phyloP scores from a whole-genome alignment of 73 alveolate species.

The Effrenium voratum region DNA sequence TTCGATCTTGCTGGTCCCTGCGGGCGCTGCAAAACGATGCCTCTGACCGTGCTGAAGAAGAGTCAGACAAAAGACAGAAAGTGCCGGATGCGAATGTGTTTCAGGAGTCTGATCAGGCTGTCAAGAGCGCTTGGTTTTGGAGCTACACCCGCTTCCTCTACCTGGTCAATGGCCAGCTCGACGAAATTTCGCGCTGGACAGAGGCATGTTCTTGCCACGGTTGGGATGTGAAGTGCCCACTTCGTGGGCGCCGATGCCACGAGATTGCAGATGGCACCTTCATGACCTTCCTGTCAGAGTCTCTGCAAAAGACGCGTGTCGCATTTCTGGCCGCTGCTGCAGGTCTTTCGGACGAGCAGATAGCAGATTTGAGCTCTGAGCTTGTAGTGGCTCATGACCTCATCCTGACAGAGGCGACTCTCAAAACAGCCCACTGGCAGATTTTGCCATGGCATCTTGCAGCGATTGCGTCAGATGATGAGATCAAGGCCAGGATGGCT shows the following conservation, averaged over 20 bases:
- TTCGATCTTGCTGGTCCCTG: neutral
- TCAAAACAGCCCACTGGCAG: constrained; percentile 39
- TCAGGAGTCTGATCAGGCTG: neutral
- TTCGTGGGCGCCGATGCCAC: constrained; percentile 5
- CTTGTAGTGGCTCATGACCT: neutral
- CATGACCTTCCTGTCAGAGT: neutral
- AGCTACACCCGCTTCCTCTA: neutral
- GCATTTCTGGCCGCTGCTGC: neutral
- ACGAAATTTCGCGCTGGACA: neutral
- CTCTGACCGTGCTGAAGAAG: neutral
- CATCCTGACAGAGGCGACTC: neutral
- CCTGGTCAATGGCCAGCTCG: neutral
- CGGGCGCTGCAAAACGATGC: neutral
- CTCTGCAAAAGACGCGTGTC: neutral
- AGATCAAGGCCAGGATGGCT: neutral
- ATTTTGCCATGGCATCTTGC: constrained; percentile 4
- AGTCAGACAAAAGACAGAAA: neutral
- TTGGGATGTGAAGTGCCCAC: neutral
- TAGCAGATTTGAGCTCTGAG: neutral
- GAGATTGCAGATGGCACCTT: constrained; percentile 13
- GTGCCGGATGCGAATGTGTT: neutral
- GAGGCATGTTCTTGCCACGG: constrained; percentile 29
- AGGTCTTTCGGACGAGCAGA: neutral
- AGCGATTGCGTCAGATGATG: neutral
- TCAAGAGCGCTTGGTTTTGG: neutral